Base-by-base conservation (phyloP, 495 filamentous ascomycete genomes). In the Delitschia confertaspora region DNA sequence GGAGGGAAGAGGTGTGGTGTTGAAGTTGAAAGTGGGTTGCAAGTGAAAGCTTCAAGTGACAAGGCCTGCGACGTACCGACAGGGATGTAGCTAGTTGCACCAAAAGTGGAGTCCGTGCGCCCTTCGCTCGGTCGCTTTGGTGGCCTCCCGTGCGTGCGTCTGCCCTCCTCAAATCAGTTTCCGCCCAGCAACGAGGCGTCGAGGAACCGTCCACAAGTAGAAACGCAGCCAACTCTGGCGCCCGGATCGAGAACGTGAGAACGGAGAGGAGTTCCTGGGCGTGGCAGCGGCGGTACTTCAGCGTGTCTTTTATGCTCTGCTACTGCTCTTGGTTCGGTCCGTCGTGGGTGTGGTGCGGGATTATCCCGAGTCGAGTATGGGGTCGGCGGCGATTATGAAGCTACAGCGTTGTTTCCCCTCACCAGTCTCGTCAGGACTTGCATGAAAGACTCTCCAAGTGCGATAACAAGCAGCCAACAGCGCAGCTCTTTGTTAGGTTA, bases 381-480 rank as follows among this genome's bases (percentile, higher is more conserved):
- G n/a, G n/a, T n/a, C n/a, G n/a, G n/a, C n/a, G n/a, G n/a, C n/a
- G n/a, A n/a, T n/a, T n/a, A n/a, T n/a, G n/a, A n/a, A n/a, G n/a
- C n/a, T n/a, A n/a, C n/a, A n/a, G n/a, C n/a, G n/a, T n/a, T n/a
- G n/a, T n/a, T n/a, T n/a, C n/a, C 6, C 23, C 21, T 13, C 31
- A 16, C 25, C 20, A 19, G 37, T 35, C 37, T 48, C 35, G 44
- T 47, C 45, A 48, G 40, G 45, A 48, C 45, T 27, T 42, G 45
- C 45, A 42, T 42, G 45, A 39, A 47, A n/a, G n/a, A n/a, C n/a
- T n/a, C n/a, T n/a, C n/a, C 44, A 19, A n/a, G 13, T 24, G 7
- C 6, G 2, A 17, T 24, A 14, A 34, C 38, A 26, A 23, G n/a
- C 20, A 10, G 44, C 17, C 35, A 45, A n/a, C n/a, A n/a, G n/a